A percentile compares a stretch with the other conserved stretches of the same genome.
Evolutionary conservation across 805 yeast genomes (phyloP).

Genomic region (Kazachstania kunashirensis): DNA sequence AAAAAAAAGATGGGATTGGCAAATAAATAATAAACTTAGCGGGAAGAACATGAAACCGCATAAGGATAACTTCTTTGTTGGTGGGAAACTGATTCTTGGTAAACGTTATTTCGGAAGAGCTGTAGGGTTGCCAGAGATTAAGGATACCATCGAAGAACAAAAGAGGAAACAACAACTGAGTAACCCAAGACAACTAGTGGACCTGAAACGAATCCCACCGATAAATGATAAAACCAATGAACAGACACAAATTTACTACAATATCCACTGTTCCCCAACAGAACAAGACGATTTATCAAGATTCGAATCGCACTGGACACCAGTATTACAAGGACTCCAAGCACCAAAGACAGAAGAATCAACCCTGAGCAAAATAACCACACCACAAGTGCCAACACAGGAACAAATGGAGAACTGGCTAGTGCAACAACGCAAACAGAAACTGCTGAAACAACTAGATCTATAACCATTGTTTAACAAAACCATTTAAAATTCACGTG

Average conservation of each 20-base stretch:
- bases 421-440: conserved; percentile 36
- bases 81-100: conserved; percentile 37
- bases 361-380: too few relatives aligned
- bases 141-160: conserved; percentile 34
- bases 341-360: neutral
- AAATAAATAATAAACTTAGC: conserved; percentile 41
- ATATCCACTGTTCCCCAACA: too few relatives aligned
- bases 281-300: too few relatives aligned
- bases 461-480: too few relatives aligned
- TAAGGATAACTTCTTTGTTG: conserved; percentile 3
- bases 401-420: conserved; percentile 38
- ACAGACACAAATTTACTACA: too few relatives aligned
- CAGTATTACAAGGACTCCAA: conserved; percentile 5
- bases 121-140: conserved; percentile 65
- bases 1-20: conserved; percentile 69
- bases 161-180: conserved; percentile 15
- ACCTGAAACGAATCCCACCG: conserved; percentile 7
- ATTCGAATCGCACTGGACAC: too few relatives aligned
- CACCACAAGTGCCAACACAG: conserved; percentile 24
- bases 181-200: conserved; percentile 5
- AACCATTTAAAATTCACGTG: conserved; percentile 8
- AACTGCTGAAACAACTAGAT: conserved; percentile 29
- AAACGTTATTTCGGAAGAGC: conserved; percentile 79
- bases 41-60: neutral
- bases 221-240: neutral